These are phyloP conservation scores for Edaphochlamys debaryana DNA, from an alignment of 139 green algal species.

Conservation along the genomic window DNA sequence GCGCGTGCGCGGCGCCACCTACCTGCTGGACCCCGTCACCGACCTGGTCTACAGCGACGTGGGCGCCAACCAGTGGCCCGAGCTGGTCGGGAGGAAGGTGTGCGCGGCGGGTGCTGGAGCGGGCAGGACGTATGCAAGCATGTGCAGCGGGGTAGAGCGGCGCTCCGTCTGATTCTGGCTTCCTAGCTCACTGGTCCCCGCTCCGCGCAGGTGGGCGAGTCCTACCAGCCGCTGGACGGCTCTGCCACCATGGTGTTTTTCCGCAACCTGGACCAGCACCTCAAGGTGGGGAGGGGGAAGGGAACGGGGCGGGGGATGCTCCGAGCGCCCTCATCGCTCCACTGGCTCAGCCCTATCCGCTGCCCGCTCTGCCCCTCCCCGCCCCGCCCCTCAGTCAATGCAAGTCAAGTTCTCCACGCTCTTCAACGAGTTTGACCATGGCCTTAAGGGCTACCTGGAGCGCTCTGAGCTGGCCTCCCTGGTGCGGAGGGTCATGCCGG, in stretches of 20 bases:
- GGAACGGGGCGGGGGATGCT: too few species aligned
- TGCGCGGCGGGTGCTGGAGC: too few species aligned
- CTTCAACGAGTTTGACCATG: slow-evolving; percentile 47
- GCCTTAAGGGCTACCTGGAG: slow-evolving; percentile 42
- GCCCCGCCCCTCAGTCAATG: too few species aligned
- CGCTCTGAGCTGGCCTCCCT: slow-evolving; percentile 42
- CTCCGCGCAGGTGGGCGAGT: slow-evolving; percentile 27
- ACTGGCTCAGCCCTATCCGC: too few species aligned
- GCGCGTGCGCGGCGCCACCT: slow-evolving; percentile 11
- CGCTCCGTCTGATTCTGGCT: too few species aligned
- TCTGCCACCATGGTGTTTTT: slow-evolving; percentile 45
- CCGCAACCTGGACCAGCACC: slow-evolving; percentile 40
- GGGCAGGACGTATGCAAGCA: too few species aligned
- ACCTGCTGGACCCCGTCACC: slow-evolving; percentile 48
- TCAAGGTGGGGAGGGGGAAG: slow-evolving; percentile 36
- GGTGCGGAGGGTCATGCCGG: slow-evolving; percentile 45
- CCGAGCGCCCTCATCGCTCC: too few species aligned
- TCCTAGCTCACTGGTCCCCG: too few species aligned
- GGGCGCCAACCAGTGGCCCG: slow-evolving; percentile 35
- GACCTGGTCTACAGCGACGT: slow-evolving; percentile 48
- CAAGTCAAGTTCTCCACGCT: slow-evolving; percentile 45
- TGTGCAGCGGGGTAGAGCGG: too few species aligned
- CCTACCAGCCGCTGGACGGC: slow-evolving; percentile 26
- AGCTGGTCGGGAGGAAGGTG: slow-evolving; percentile 40
- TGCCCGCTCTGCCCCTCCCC: too few species aligned